Evolutionary conservation across 2,329 filamentous ascomycete genomes (phyloP), one percentile per base, ranked within the genome.

Genomic region (Periconia macrospinosa): DNA sequence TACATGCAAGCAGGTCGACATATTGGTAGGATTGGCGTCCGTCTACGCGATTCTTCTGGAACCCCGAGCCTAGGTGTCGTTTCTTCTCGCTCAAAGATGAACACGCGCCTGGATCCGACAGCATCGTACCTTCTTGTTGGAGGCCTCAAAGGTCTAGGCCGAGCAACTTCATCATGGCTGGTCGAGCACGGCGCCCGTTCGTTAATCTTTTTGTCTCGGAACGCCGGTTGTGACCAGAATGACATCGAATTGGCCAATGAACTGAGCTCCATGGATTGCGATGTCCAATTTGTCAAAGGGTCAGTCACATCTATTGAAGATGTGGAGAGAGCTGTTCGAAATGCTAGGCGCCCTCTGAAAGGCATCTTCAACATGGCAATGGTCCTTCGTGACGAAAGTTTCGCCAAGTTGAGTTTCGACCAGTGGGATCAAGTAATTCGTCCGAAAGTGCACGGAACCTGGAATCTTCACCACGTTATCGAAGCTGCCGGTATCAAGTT

Each of bases 1-100:
- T 64, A 61, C 49, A 67, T 78, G 41, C 68, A 69, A 18, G 50
- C 59, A 11, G 72, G 75, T 0, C 66, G 65, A 13, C 75, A 76
- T 45, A 69, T 71, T 1, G 76, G 77, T 8, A 78, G 78, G 57
- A 59, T 77, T 1, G 71, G n/a, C n/a, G n/a, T n/a, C n/a, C n/a
- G n/a, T n/a, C n/a, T n/a, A n/a, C n/a, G n/a, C n/a, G n/a, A n/a
- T n/a, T n/a, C n/a, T n/a, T n/a, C n/a, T n/a, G n/a, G n/a, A n/a
- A n/a, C n/a, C n/a, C n/a, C n/a, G n/a, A n/a, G n/a, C n/a, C n/a
- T n/a, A n/a, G n/a, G n/a, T n/a, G n/a, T n/a, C n/a, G n/a, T n/a
- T n/a, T n/a, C n/a, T n/a, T n/a, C n/a, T n/a, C n/a, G n/a, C n/a
- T n/a, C n/a, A n/a, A n/a, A n/a, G n/a, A n/a, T n/a, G n/a, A n/a